These are phyloP conservation scores for Tardiomyces depauwii DNA, from an alignment of 1,139 yeast species.

Conservation along the genomic window DNA sequence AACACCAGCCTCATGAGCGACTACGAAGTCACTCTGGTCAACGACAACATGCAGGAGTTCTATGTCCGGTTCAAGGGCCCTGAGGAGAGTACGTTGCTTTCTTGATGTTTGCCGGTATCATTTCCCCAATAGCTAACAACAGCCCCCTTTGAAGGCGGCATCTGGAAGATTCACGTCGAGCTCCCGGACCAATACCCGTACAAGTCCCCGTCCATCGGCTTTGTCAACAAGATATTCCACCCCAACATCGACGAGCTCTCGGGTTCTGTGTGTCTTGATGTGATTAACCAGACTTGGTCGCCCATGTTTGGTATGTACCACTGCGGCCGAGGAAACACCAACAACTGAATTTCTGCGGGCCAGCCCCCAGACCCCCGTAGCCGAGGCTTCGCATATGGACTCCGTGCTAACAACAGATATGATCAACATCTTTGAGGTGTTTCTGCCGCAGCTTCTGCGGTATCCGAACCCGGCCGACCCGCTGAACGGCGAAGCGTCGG, in stretches of 20 bases:
- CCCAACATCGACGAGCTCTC: constrained; percentile 71
- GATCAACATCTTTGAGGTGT: constrained; percentile 82
- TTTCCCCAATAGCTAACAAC: too few species aligned
- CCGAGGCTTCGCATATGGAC: not conserved
- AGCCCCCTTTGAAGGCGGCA: constrained; percentile 80
- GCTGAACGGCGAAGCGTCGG: constrained; percentile 83
- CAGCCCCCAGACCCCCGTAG: not conserved
- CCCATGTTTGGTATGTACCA: constrained; percentile 84
- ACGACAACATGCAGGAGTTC: constrained; percentile 88
- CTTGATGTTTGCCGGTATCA: too few species aligned
- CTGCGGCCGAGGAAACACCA: not conserved
- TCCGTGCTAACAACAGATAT: constrained; percentile 20
- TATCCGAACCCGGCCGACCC: constrained; percentile 96
- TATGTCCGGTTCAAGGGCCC: constrained; percentile 85
- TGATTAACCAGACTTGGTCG: constrained; percentile 95
- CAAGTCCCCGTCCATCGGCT: constrained; percentile 93
- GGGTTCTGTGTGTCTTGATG: constrained; percentile 93
- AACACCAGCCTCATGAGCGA: constrained; percentile 66
- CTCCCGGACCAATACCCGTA: constrained; percentile 93
- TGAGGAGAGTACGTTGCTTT: constrained; percentile 38
- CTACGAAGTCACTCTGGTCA: constrained; percentile 74
- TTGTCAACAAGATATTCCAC: constrained; percentile 82
- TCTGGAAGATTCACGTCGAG: constrained; percentile 88
- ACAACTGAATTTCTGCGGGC: too few species aligned
- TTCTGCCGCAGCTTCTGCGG: constrained; percentile 80